Percentiles rank a stretch among this genome's conserved stretches.
Evolutionary conservation across 1,284 basidiomycete species (phyloP).

Genomic region (Meripilus lineatus): DNA sequence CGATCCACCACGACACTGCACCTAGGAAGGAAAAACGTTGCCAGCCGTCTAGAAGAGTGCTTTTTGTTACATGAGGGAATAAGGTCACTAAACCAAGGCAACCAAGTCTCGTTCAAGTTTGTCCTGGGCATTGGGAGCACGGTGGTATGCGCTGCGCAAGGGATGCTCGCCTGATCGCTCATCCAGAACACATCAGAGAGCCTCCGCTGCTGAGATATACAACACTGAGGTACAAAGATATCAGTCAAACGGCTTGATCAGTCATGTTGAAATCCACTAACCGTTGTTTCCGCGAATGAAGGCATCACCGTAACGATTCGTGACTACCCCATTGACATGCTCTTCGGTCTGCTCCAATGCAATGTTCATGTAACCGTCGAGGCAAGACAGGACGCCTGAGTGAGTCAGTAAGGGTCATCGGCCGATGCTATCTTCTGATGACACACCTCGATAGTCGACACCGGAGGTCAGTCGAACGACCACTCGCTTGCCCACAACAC

Average conservation of each 20-base stretch:
- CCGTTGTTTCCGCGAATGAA: constrained; percentile 98
- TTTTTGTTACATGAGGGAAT: neutral
- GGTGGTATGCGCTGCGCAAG: neutral
- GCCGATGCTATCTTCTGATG: too few species aligned
- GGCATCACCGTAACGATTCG: constrained; percentile 90
- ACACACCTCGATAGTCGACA: constrained; percentile 90
- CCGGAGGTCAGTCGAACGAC: constrained; percentile 94
- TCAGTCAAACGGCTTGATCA: neutral
- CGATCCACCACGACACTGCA: neutral
- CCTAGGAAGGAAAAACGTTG: neutral
- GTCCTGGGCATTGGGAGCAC: neutral
- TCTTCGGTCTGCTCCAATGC: constrained; percentile 97
- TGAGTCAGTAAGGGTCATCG: too few species aligned
- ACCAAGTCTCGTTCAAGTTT: neutral
- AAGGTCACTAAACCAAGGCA: neutral
- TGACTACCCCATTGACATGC: constrained; percentile 82
- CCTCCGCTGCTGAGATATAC: constrained; percentile 31
- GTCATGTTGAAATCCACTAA: constrained; percentile 34
- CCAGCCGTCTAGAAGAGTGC: neutral
- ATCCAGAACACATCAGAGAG: constrained; percentile 13
- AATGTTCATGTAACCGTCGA: constrained; percentile 99
- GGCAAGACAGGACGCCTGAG: constrained; percentile 87
- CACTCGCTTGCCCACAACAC: constrained; percentile 92
- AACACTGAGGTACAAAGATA: constrained; percentile 19
- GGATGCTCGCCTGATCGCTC: neutral